Conservation (phyloP, 192 early-diverging fungal species). For the Oehlia diaphana region DNA sequence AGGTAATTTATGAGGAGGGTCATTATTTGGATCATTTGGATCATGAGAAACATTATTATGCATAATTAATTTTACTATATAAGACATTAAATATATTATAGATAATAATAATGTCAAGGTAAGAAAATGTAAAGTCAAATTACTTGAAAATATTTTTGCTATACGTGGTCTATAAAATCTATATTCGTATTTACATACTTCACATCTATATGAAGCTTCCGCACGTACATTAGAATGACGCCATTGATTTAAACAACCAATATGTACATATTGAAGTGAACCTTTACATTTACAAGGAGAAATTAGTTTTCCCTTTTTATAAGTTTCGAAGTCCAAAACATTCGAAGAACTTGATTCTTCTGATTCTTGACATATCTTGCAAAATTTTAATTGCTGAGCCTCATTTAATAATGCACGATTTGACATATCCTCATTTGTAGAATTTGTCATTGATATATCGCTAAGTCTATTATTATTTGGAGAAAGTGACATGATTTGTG, state of each 20-base stretch:
- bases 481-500: not conserved
- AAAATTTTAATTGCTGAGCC: not conserved
- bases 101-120: not conserved
- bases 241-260: conserved; percentile 23
- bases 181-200: conserved; percentile 25
- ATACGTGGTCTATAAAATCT: conserved; percentile 18
- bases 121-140: not conserved
- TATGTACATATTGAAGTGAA: conserved; percentile 22
- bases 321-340: not conserved
- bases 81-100: not conserved
- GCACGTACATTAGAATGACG: not conserved
- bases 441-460: not conserved
- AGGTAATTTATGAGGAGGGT: too few species aligned
- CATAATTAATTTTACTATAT: not conserved
- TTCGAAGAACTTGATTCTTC: not conserved
- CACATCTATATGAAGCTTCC: conserved; percentile 21
- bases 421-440: not conserved
- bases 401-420: not conserved
- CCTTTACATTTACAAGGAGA: conserved; percentile 29
- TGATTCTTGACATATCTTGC: conserved; percentile 25
- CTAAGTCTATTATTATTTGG: not conserved
- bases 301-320: conserved; percentile 1
- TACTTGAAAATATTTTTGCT: not conserved
- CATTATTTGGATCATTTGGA: not conserved
- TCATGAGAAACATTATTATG: not conserved